Conservation (phyloP, 805 yeast species). For the Wickerhamomyces rabaulensis region DNA sequence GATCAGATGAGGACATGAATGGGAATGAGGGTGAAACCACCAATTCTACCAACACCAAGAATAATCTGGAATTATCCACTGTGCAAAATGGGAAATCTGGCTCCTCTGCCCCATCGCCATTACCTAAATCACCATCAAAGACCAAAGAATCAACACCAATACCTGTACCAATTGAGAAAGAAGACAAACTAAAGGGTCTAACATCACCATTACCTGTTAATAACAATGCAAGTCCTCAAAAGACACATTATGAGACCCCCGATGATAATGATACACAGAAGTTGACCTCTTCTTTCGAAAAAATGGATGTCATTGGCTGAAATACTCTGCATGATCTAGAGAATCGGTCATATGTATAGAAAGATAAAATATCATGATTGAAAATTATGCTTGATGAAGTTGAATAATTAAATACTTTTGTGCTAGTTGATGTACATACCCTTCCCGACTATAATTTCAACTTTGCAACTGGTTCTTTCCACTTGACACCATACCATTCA, state of each 20-base stretch:
- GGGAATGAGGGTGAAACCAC: slow-evolving; percentile 7
- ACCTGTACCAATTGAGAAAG: not conserved
- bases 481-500: slow-evolving; percentile 67
- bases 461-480: slow-evolving; percentile 40
- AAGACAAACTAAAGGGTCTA: slow-evolving; percentile 10
- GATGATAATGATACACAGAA: not conserved
- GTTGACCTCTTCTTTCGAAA: slow-evolving; percentile 3
- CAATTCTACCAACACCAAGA: not conserved
- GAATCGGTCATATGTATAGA: not conserved
- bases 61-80: not conserved
- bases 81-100: not conserved
- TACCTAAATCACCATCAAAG: not conserved
- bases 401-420: no score
- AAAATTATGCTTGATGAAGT: not conserved
- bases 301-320: slow-evolving; percentile 12
- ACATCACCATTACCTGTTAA: slow-evolving; percentile 15
- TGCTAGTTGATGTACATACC: no score
- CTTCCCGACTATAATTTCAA: slow-evolving; percentile 16
- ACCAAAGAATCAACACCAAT: not conserved
- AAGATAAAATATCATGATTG: not conserved
- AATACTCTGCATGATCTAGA: no score
- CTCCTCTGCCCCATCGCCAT: not conserved
- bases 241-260: slow-evolving; percentile 3
- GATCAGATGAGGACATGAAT: slow-evolving; percentile 66
- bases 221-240: slow-evolving; percentile 1